Base-by-base conservation (phyloP, 108 stramenopile genomes). In the Mayamaea pseudoterrestris region DNA sequence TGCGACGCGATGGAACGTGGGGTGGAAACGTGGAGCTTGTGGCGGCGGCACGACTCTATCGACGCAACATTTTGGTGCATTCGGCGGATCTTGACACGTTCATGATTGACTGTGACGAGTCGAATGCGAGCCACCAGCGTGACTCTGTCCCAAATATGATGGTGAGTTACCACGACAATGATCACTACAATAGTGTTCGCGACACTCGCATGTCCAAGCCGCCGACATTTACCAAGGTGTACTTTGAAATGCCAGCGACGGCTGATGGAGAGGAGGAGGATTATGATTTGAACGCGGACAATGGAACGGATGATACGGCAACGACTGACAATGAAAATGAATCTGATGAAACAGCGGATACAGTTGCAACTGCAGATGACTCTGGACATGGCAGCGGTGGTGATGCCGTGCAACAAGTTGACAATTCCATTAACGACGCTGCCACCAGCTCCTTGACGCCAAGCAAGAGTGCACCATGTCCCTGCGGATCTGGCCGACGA, bases 151-250 rank as follows among this genome's bases (percentile, higher is more conserved):
- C n/a, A n/a, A n/a, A n/a, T n/a, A 39, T 89, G 25, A 30, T 79
- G 17, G 44, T 89, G 7, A 76, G 78, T 32, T 89, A 77, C 61
- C 87, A 89, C 49, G 81, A 71, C 25, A 77, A 80, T 27, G 79
- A 83, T 65, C 87, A 89, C 49, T 89, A 89, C 72, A 89, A 83
- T 46, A 78, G 76, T 53, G 80, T 89, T 7, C 77, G 65, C 24
- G 20, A 65, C 45, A 9, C 31, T 27, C 22, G 44, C 17, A 11
- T 28, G 31, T 9, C 13, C 28, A 27, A 50, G 21, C 55, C 62
- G 20, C 28, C 63, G 5, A 13, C 40, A 27, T 26, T 29, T 16
- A 43, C 18, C 14, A 34, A 56, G 28, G 4, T 11, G 48, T n/a
- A 29, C 35, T 0, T 37, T 39, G 28, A 47, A 51, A 26, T 49